These are phyloP conservation scores for Colletotrichum higginsianum DNA, from an alignment of 2,329 filamentous ascomycete species.

Conservation along the genomic window DNA sequence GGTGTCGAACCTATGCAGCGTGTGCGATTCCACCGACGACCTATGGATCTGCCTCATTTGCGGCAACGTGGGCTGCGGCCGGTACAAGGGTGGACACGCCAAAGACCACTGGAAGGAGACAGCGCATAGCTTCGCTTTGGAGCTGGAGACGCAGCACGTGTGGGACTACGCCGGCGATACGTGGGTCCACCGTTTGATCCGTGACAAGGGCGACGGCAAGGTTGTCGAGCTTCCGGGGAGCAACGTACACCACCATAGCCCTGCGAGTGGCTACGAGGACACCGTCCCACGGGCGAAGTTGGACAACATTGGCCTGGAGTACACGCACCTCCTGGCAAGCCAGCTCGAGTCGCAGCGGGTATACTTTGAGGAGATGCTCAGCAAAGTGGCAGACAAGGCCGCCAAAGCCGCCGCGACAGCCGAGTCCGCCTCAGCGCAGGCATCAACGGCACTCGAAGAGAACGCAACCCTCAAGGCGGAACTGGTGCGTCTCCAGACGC, in stretches of 20 bases:
- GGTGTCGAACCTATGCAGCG: conserved; percentile 80
- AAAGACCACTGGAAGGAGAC: conserved; percentile 95
- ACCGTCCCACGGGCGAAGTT: conserved; percentile 79
- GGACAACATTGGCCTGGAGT: conserved; percentile 89
- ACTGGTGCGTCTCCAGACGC: conserved; percentile 65
- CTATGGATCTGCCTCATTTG: conserved; percentile 97
- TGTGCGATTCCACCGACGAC: conserved; percentile 85
- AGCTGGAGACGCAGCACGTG: conserved; percentile 93
- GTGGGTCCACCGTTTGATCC: conserved; percentile 95
- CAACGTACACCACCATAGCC: conserved; percentile 47
- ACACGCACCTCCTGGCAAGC: conserved; percentile 91
- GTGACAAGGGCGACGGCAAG: conserved; percentile 93
- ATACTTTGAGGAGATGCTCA: conserved; percentile 95
- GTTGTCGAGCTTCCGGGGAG: conserved; percentile 87
- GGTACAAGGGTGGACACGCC: conserved; percentile 94
- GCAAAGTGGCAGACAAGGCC: conserved; percentile 91
- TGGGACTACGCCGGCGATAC: conserved; percentile 98
- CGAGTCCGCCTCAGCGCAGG: conserved; percentile 70
- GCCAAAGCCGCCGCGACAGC: conserved; percentile 78
- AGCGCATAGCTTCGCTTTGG: conserved; percentile 91
- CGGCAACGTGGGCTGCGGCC: conserved; percentile 91
- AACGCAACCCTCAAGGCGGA: conserved; percentile 55
- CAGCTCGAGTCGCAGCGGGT: conserved; percentile 93
- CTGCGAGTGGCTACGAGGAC: conserved; percentile 67
- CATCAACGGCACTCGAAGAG: conserved; percentile 64